Base-by-base conservation (phyloP, 1,139 yeast species). In the Kluyveromyces sp. region DNA sequence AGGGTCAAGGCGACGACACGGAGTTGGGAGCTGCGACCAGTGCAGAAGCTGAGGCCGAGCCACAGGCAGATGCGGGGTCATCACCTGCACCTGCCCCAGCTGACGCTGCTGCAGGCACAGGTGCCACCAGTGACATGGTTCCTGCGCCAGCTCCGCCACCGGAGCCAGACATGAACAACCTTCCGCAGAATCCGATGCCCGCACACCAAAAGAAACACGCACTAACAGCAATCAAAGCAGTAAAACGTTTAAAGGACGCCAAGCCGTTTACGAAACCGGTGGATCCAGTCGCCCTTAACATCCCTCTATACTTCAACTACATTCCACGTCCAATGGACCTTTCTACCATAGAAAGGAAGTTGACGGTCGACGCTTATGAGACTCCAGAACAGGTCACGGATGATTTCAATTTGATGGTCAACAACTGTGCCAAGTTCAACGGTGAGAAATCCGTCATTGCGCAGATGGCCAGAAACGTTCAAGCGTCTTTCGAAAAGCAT, bases 251-350 rank as follows among this genome's bases (percentile, higher is more conserved):
- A 57, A 86, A 89, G 65, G 98, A 94, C 66, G 95, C 97, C 1
- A 79, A 74, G 20, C 98, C 98, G 2, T 92, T 92, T 61, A 59
- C 86, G 40, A 78, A 72, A 45, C 98, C 98, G 0, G 99, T 92
- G 33, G 97, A 92, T 60, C 83, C 77, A 3, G 81, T 85, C 44
- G 87, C 86, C 60, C 75, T 88, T 51, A 88, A 89, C 58, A 84
- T 94, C 47, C 99, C 98, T 3, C 79, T 85, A 47, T 92, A 92
- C 63, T 86, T 82, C 63, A 87, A 87, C 57, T 80, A 78, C 57
- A 80, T 94, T 55, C 75, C 77, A 49, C 72, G 84, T 53, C 99
- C 99, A 33, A 92, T 94, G 97, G 97, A 89, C 64, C 70, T 92
- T 40, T 76, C 89, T 4, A 88, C 97, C 2, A 85, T 92, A 54